Conservation (phyloP, 169 alveolate genomes). For the Plasmodium fragile region DNA sequence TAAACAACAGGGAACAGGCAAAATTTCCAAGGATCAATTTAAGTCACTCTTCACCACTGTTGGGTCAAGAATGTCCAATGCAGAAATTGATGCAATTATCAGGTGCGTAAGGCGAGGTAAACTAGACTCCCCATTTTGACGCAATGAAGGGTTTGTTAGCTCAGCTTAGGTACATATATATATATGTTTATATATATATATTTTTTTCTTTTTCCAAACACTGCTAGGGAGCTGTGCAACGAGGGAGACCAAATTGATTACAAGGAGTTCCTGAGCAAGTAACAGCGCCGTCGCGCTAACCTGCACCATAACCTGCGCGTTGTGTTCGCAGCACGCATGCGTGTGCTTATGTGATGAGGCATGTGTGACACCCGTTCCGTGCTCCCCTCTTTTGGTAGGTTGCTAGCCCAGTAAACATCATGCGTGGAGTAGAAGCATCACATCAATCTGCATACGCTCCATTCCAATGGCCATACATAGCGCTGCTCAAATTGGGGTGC, state of each 20-base stretch:
- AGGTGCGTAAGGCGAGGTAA: neutral
- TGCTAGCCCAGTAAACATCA: slow-evolving; percentile 1
- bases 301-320: neutral
- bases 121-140: neutral
- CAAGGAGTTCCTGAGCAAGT: slow-evolving; percentile 59
- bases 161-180: neutral
- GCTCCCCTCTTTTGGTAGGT: neutral
- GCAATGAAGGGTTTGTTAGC: neutral
- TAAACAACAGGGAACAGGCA: slow-evolving; percentile 48
- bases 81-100: slow-evolving; percentile 51
- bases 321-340: neutral
- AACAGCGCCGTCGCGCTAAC: neutral
- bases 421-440: neutral
- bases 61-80: slow-evolving; percentile 43
- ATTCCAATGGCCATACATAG: neutral
- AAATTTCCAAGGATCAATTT: slow-evolving; percentile 37
- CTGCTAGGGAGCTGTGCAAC: slow-evolving; percentile 28
- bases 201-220: neutral
- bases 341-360: neutral
- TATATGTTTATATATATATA: neutral
- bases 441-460: neutral
- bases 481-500: neutral
- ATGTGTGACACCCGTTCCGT: neutral
- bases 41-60: slow-evolving; percentile 50
- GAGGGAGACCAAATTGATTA: slow-evolving; percentile 15